Conservation (phyloP, 345 rosid genomes). For the Bruguiera gymnorhiza region DNA sequence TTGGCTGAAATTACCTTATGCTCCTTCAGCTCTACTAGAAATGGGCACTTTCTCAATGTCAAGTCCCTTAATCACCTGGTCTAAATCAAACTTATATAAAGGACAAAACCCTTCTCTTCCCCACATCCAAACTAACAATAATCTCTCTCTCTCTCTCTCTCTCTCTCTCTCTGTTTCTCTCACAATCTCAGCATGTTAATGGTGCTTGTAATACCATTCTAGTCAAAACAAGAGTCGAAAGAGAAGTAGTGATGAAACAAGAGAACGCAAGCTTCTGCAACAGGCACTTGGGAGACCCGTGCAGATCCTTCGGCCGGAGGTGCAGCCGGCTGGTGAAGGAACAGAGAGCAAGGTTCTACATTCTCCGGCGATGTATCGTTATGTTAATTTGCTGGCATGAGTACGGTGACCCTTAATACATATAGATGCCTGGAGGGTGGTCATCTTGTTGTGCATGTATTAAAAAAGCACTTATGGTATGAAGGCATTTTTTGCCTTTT, state of each 20-base stretch:
- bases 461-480: no score
- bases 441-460: background rate
- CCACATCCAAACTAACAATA: constrained; percentile 16
- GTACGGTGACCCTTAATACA: constrained; percentile 23
- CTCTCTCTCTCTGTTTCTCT: background rate
- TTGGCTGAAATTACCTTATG: constrained; percentile 12
- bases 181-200: background rate
- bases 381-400: constrained; percentile 68
- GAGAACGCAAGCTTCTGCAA: constrained; percentile 26
- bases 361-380: constrained; percentile 54
- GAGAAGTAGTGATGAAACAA: constrained; percentile 18
- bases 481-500: no score
- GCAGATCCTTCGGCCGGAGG: constrained; percentile 38
- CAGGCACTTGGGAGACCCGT: constrained; percentile 32
- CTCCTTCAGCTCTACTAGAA: background rate
- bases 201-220: background rate
- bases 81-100: constrained; percentile 33
- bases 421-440: background rate
- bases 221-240: background rate
- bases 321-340: constrained; percentile 52
- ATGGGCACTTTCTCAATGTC: background rate
- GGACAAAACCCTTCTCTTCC: constrained; percentile 18
- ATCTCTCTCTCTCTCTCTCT: constrained; percentile 4
- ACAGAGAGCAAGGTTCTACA: constrained; percentile 57
- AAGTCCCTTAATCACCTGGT: background rate